A percentile compares a stretch with the other conserved stretches of the same genome.
Evolutionary conservation across 2,329 filamentous ascomycete species (phyloP).

Genomic region (Ceratocystis harringtonii): DNA sequence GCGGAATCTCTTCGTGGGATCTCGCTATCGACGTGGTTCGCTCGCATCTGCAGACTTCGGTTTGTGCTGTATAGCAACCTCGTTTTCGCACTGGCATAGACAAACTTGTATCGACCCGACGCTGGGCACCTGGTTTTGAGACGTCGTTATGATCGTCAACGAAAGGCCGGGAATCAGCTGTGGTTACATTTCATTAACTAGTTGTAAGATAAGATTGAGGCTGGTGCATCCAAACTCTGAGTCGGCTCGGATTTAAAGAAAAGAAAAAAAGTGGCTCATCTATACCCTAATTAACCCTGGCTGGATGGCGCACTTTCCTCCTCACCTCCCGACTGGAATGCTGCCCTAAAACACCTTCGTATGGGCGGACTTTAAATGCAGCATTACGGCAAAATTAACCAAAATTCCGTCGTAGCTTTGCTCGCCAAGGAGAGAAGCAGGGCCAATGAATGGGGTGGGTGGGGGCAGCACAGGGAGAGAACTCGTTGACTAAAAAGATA

Average conservation of each 20-base stretch:
- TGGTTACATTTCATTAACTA: conserved; percentile 32
- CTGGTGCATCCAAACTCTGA: background rate
- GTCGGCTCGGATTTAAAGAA: background rate
- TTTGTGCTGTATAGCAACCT: conserved; percentile 27
- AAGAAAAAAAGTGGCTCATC: background rate
- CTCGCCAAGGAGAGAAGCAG: background rate
- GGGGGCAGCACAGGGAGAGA: background rate
- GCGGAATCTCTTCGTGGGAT: conserved; percentile 11
- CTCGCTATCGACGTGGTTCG: conserved; percentile 35
- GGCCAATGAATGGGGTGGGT: background rate
- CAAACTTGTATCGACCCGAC: conserved; percentile 31
- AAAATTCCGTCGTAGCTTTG: background rate
- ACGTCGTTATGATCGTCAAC: conserved; percentile 38
- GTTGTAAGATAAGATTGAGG: background rate
- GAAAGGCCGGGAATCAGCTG: conserved; percentile 44
- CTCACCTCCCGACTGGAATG: background rate
- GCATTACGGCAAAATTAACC: background rate
- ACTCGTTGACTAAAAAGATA: too few relatives aligned
- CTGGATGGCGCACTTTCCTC: background rate
- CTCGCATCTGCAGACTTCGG: conserved; percentile 24
- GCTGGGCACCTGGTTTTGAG: conserved; percentile 42
- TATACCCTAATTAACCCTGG: background rate
- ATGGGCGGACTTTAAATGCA: background rate
- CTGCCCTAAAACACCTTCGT: background rate
- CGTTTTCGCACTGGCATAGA: conserved; percentile 45